Base-by-base conservation (phyloP, 495 filamentous ascomycete species). In the Hypoxylon fragiforme region DNA sequence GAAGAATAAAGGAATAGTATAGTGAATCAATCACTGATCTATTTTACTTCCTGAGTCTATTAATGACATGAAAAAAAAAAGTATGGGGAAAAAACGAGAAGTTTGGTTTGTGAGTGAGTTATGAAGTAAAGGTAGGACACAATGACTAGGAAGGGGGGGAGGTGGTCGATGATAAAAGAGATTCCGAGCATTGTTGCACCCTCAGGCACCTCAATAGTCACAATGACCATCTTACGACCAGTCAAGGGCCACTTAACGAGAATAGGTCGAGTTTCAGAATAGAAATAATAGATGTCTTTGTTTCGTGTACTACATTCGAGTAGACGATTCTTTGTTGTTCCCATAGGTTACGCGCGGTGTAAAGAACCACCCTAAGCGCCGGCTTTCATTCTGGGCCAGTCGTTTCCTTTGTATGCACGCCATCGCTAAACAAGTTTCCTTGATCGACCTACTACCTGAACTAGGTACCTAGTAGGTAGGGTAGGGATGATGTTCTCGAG, bases 261-360 rank as follows among this genome's bases (percentile, higher is more conserved):
- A 37, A 43, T 34, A 13, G 24, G 47, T 20, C 47, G n/a, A 30
- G 58, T 62, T 62, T 62, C 58, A 62, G 32, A 62, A 52, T 62
- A 56, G 43, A 57, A 57, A 48, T 13, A 18, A 34, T n/a, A 49
- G 13, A 20, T 49, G 37, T 19, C 58, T 62, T 62, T 62, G 58
- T 62, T 62, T 62, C 44, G 52, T 36, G 15, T 56, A 52, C 43
- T 32, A 35, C 13, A 30, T 1, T 12, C 41, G 34, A 57, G 43
- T 36, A 53, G 58, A 57, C 19, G n/a, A 11, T 62, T 62, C 58
- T 57, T 62, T 62, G 52, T 48, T 22, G 38, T 61, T 61, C 51
- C 36, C 48, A 46, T 47, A 57, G 24, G 48, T 62, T 62, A 62
- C 58, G 58, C 58, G 58, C 58, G 58, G 52, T 56, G 35, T 52